Evolutionary conservation across 352 stramenopile genomes (phyloP), one percentile per base, ranked within the genome.

Genomic region (Phytopythium oedochilum): DNA sequence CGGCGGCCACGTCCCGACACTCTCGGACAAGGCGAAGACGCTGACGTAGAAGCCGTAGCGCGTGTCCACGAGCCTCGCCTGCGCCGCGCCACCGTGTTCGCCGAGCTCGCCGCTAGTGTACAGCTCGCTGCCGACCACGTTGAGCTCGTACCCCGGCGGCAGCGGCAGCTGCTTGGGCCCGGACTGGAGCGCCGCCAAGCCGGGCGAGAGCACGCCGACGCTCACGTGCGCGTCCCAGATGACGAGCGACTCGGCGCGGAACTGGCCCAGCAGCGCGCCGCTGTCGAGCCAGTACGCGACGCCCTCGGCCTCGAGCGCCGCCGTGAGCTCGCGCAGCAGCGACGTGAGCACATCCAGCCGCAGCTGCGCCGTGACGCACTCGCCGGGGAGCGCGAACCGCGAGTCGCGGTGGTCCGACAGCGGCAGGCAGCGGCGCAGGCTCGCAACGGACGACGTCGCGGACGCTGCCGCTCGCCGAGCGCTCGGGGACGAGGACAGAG

Each of bases 241-340:
- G 8, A 84, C 62, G 23, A 86, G 56, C 29, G 73, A 63, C 20
- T 63, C 57, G 5, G 65, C 64, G 6, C 77, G 63, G 29, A 83
- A 75, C 55, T 81, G 64, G 15, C 77, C 77, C 57, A 86, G 48
- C 25, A 88, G 66, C 31, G 74, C 73, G 43, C 72, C 72, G 49
- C 77, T 78, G 53, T 84, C 70, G 35, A 86, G 66, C 77, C 71
- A 88, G 34, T 81, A 88, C 0, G 58, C 64, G 23, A 80, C 55
- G 5, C 66, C 32, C 9, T 59, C 47, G 36, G 66, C 66, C 28
- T 81, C 68, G 4, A 86, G 42, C 45, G 78, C 55, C 7, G 59
- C 55, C 35, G 65, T 70, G 1, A 80, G 57, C 14, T 61, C 62
- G 29, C 70, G 71, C 6, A 83, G 55, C 29, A 86, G 56, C 43